Evolutionary conservation across 2,329 filamentous ascomycete species (phyloP), one percentile per base, ranked within the genome.

Genomic region (Penicillium thymicola): DNA sequence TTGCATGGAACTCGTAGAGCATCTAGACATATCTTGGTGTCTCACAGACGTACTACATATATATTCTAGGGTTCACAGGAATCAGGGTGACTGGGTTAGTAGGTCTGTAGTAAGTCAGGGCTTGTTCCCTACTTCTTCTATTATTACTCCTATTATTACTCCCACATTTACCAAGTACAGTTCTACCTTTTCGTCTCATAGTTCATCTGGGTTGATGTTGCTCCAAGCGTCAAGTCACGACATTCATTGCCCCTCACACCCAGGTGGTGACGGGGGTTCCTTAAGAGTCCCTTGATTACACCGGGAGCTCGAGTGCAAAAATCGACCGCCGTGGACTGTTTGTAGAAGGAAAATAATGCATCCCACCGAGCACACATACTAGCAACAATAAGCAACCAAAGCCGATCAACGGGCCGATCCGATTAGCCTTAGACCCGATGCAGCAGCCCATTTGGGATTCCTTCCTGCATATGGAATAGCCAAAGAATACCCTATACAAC

Each of bases 361-460:
- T 44, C 27, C 9, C 8, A 30, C 8, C n/a, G 16, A 44, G 44
- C 21, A 38, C 40, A 51, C 38, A 48, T 27, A n/a, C n/a, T n/a
- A 30, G 21, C 40, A 51, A 28, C 36, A 49, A 34, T 32, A 46
- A 51, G 53, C 25, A 45, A 51, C 46, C 34, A 21, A 34, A 41
- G 48, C 48, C 48, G 54, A 55, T 44, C 18, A 52, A 38, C 54
- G 48, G 54, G 27, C 54, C 54, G 54, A 30, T 46, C 54, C 54
- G 54, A 41, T 42, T 28, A 37, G 41, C 21, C 48, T 48, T 56
- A 56, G 54, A 45, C 54, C 54, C 41, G 34, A 56, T 46, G n/a
- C 48, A 56, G 54, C 36, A 54, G 52, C 32, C 48, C 21, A 45
- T 18, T 44, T 30, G 25, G 18, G 11, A 18, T 16, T 5, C 13